phyloP scores from a whole-genome alignment of 2,329 filamentous ascomycete genomes.

The Cercospora sp. region DNA sequence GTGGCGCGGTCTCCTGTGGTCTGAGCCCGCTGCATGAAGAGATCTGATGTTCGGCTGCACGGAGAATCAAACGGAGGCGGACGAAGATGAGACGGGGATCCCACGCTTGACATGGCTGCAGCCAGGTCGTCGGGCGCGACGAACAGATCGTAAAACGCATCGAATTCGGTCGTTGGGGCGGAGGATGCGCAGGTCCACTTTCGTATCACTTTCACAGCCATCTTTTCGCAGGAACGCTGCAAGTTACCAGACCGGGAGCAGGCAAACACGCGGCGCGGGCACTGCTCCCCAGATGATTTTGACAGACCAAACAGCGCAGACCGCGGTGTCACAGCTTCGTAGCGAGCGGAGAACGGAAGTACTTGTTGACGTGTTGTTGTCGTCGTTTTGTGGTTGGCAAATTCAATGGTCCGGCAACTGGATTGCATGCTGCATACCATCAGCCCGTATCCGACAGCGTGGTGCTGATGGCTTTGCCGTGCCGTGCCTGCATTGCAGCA shows the following conservation, averaged over 20 bases:
- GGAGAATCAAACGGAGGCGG: not conserved
- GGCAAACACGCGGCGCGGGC: not conserved
- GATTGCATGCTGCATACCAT: not conserved
- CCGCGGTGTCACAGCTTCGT: not conserved
- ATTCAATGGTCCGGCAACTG: not conserved
- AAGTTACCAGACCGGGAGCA: not conserved
- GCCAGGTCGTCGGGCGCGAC: slow-evolving; percentile 24
- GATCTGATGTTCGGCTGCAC: slow-evolving; percentile 6
- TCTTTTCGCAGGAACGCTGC: not conserved
- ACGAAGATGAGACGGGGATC: not conserved
- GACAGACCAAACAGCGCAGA: not conserved
- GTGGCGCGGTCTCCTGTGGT: not conserved
- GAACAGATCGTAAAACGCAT: slow-evolving; percentile 11
- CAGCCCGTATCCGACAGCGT: not conserved
- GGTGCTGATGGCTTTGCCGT: slow-evolving; percentile 9
- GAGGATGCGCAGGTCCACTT: slow-evolving; percentile 7
- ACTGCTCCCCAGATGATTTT: not conserved
- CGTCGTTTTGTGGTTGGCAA: not conserved
- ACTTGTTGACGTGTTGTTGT: not conserved
- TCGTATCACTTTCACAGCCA: slow-evolving; percentile 3
- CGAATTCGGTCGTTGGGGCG: slow-evolving; percentile 2
- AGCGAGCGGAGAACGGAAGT: not conserved
- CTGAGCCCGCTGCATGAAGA: not conserved
- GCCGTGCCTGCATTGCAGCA: slow-evolving; percentile 2
- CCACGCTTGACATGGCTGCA: slow-evolving; percentile 16